These are phyloP conservation scores for Wickerhamomyces canadensis DNA, from an alignment of 805 yeast genomes.

Conservation along the genomic window DNA sequence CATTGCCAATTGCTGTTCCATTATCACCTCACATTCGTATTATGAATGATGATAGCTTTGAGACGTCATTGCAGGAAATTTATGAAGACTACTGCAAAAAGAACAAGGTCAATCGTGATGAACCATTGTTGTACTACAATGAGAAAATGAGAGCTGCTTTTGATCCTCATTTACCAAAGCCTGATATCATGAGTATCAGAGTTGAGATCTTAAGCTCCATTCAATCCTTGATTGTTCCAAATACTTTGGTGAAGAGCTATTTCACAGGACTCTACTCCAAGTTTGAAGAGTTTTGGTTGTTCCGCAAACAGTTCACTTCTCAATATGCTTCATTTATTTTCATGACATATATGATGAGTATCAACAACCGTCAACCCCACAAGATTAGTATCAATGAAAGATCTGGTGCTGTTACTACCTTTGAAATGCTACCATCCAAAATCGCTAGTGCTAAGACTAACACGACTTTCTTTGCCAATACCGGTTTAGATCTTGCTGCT, in stretches of 20 bases:
- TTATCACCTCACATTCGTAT: slow-evolving; percentile 91
- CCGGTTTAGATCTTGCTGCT: slow-evolving; percentile 28
- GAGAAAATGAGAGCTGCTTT: slow-evolving; percentile 87
- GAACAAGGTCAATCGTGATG: slow-evolving; percentile 73
- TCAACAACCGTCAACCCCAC: slow-evolving; percentile 88
- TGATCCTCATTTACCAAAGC: slow-evolving; percentile 90
- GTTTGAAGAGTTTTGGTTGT: slow-evolving; percentile 95
- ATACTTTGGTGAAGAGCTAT: slow-evolving; percentile 73
- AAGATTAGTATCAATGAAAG: slow-evolving; percentile 78
- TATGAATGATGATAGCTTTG: slow-evolving; percentile 74
- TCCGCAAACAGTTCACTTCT: slow-evolving; percentile 90
- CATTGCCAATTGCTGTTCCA: slow-evolving; percentile 89
- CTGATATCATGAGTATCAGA: slow-evolving; percentile 82
- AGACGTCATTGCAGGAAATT: slow-evolving; percentile 69
- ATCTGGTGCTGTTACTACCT: slow-evolving; percentile 88
- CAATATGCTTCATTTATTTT: slow-evolving; percentile 92
- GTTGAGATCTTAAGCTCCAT: slow-evolving; percentile 89
- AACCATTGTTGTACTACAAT: slow-evolving; percentile 80
- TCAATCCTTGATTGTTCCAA: slow-evolving; percentile 82
- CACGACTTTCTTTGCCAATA: slow-evolving; percentile 29
- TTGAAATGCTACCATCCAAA: slow-evolving; percentile 92
- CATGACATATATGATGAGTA: slow-evolving; percentile 91
- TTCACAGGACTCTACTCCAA: slow-evolving; percentile 64
- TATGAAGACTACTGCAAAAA: slow-evolving; percentile 83
- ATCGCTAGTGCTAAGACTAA: slow-evolving; percentile 44